Evolutionary conservation across 192 early-diverging fungal genomes (phyloP).

Genomic region (Kickxella alabastrina): DNA sequence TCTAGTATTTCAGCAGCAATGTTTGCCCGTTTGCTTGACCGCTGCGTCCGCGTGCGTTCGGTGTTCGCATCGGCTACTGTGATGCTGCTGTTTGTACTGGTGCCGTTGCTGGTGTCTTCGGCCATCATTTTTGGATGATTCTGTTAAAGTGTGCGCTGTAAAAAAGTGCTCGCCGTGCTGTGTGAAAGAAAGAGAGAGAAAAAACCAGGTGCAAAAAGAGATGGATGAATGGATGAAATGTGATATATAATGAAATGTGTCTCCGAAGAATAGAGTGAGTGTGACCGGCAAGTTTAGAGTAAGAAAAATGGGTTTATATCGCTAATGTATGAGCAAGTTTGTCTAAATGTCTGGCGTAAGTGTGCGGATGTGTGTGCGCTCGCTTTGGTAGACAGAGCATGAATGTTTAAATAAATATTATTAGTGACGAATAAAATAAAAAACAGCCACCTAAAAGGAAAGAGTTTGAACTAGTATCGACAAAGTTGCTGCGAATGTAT

Average conservation of each 20-base stretch:
- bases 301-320: too few species aligned
- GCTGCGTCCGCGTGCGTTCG: slow-evolving; percentile 1
- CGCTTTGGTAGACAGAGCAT: background rate
- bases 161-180: too few species aligned
- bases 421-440: too few species aligned
- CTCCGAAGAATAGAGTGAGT: background rate
- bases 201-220: background rate
- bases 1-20: slow-evolving; percentile 76
- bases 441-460: too few species aligned
- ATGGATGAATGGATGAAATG: too few species aligned
- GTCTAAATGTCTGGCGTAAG: background rate
- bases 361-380: background rate
- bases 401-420: background rate
- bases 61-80: background rate
- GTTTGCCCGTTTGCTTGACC: slow-evolving; percentile 37
- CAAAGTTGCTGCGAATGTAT: too few species aligned
- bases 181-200: background rate
- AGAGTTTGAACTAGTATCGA: too few species aligned
- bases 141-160: background rate
- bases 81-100: background rate
- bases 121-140: slow-evolving; percentile 23
- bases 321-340: too few species aligned
- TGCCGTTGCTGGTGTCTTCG: slow-evolving; percentile 7
- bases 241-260: too few species aligned
- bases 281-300: too few species aligned